Base-by-base conservation (phyloP, 2,329 filamentous ascomycete genomes). In the Huntiella omanensis region DNA sequence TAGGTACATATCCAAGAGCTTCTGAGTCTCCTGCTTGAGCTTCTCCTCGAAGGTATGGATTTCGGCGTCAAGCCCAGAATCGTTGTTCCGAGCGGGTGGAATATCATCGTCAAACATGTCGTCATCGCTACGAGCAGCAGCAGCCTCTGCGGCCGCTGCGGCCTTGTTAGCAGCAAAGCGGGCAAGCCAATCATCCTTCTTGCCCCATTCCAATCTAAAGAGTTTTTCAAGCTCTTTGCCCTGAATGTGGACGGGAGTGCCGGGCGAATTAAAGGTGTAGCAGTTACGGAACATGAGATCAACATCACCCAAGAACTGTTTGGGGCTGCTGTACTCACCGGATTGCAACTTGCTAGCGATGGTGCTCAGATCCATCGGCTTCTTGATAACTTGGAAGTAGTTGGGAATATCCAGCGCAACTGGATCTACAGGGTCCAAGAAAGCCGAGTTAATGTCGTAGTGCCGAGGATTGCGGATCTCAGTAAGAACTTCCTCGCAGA, bases 351-450 rank as follows among this genome's bases (percentile, higher is more conserved):
- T 92, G 37, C 70, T 69, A 33, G 73, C 69, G 57, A 94, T 81
- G n/a, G 84, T 94, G 12, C 72, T 69, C 43, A 95, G 68, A 59
- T 98, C 88, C 88, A 96, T 98, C 0, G 91, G 91, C 59, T 87
- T 85, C 68, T 94, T 96, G 64, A 98, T 86, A 51, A 96, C 69
- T 56, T 81, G 85, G 59, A 91, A 84, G 59, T 98, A 98, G 17
- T 81, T 80, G 1, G 91, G 91, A 50, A 96, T 95, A 58, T 88
- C 86, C 46, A 96, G 67, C 0, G 87, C 88, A 33, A 96, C 87
- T 0, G 91, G 86, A 58, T 98, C 91, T 15, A 98, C 91, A 0
- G 91, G 83, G 5, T 73, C 65, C 55, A 84, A 65, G 64, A 98
- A 98, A 49, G 83, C 79, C 47, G 71, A 70, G 38, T 84, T 84